A percentile compares a stretch with the other conserved stretches of the same genome.
phyloP scores from a whole-genome alignment of 768 basidiomycete species.

The Cubamyces sp. region DNA sequence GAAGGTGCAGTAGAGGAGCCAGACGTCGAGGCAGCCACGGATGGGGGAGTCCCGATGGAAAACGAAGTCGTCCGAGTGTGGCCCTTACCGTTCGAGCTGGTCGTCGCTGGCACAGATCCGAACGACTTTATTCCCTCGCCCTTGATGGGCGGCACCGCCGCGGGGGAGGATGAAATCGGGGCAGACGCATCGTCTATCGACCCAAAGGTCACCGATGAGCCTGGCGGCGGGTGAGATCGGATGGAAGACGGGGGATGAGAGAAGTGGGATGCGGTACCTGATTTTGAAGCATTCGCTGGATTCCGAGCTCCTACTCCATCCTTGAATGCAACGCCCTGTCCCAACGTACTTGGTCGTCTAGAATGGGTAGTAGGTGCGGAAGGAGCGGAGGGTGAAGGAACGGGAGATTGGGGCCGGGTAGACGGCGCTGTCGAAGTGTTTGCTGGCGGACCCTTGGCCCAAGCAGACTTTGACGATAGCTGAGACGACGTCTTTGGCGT shows the following conservation, averaged over 20 bases:
- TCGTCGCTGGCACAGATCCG: constrained; percentile 70
- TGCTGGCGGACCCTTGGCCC: constrained; percentile 87
- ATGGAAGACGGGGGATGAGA: constrained; percentile 9
- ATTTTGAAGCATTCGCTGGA: constrained; percentile 66
- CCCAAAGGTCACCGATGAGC: constrained; percentile 81
- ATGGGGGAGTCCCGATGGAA: constrained; percentile 37
- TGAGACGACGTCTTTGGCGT: constrained; percentile 72
- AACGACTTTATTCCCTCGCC: constrained; percentile 80
- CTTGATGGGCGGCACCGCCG: constrained; percentile 64
- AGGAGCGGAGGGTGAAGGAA: constrained; percentile 44
- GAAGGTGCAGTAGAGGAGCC: constrained; percentile 40
- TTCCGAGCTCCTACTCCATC: constrained; percentile 78
- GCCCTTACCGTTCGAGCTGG: constrained; percentile 59
- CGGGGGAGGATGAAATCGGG: constrained; percentile 83
- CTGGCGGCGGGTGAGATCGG: constrained; percentile 37
- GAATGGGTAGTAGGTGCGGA: constrained; percentile 58
- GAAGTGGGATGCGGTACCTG: constrained; percentile 50
- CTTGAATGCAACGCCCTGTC: constrained; percentile 72
- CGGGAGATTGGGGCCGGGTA: constrained; percentile 81
- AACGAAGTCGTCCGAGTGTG: constrained; percentile 39
- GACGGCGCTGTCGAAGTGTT: constrained; percentile 57
- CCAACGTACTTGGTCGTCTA: constrained; percentile 75
- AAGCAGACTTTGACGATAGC: constrained; percentile 85
- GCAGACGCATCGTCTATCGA: constrained; percentile 83
- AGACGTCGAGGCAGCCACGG: constrained; percentile 29